phyloP scores from a whole-genome alignment of 2,329 filamentous ascomycete species.

The Fusarium nurragi region DNA sequence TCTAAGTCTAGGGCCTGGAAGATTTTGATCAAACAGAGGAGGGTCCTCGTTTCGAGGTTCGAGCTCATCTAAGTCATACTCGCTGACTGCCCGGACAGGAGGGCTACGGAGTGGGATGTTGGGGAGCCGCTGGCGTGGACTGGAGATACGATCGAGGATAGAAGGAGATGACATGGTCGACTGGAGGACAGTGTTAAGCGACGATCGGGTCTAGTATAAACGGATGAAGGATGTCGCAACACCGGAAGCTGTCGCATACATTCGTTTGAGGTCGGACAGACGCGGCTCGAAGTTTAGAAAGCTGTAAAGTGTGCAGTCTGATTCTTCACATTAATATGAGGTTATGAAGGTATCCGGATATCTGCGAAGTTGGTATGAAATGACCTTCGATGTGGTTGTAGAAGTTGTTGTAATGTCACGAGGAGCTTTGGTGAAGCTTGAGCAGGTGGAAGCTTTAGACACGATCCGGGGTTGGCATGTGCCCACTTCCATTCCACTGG shows the following conservation, averaged over 20 bases:
- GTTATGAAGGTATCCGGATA: background rate
- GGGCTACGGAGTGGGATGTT: conserved; percentile 44
- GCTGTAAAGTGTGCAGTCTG: background rate
- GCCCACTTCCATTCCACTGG: conserved; percentile 14
- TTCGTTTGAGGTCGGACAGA: conserved; percentile 18
- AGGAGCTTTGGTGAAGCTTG: conserved; percentile 17
- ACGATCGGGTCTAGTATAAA: background rate
- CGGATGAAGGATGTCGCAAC: conserved; percentile 4
- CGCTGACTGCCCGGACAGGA: conserved; percentile 42
- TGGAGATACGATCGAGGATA: conserved; percentile 44
- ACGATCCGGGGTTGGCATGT: conserved; percentile 37
- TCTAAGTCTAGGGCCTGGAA: conserved; percentile 36
- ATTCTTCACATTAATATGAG: background rate
- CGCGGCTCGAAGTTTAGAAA: background rate
- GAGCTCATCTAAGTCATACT: conserved; percentile 53
- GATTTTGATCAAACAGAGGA: conserved; percentile 34
- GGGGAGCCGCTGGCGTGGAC: conserved; percentile 38
- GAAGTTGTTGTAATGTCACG: conserved; percentile 5
- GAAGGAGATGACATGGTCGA: conserved; percentile 44
- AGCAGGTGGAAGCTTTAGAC: conserved; percentile 15
- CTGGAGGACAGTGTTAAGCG: background rate
- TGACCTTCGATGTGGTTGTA: background rate
- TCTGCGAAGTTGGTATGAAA: too few species aligned
- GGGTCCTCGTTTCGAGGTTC: conserved; percentile 50
- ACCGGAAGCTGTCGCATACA: conserved; percentile 15